A percentile compares a stretch with the other conserved stretches of the same genome.
phyloP scores from a whole-genome alignment of 2,329 filamentous ascomycete genomes.

The Aspergillus neoniger region DNA sequence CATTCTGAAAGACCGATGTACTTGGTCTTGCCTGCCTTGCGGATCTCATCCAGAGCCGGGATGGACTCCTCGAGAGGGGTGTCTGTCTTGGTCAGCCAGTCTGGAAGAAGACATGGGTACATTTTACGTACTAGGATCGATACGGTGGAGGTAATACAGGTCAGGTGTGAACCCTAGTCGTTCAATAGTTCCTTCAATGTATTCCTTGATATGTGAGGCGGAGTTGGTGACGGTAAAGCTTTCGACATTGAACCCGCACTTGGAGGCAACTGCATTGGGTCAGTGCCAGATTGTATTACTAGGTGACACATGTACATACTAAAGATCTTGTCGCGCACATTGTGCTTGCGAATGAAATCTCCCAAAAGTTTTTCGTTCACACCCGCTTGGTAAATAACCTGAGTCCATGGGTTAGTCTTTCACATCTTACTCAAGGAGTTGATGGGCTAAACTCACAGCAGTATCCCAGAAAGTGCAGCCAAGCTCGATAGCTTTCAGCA shows the following conservation, averaged over 20 bases:
- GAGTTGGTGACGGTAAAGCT: constrained; percentile 47
- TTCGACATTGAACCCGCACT: constrained; percentile 48
- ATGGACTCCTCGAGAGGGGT: constrained; percentile 54
- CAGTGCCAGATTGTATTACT: not conserved
- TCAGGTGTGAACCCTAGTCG: constrained; percentile 52
- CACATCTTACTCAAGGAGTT: not conserved
- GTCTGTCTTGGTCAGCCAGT: constrained; percentile 23
- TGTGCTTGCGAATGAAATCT: constrained; percentile 55
- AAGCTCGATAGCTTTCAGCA: constrained; percentile 52
- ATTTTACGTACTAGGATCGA: constrained; percentile 44
- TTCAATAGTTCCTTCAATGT: constrained; percentile 54
- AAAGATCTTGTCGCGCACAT: constrained; percentile 54
- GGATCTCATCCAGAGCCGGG: constrained; percentile 49
- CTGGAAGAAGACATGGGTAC: too few relatives aligned
- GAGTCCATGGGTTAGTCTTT: not conserved
- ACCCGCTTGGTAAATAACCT: constrained; percentile 51
- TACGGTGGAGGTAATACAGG: constrained; percentile 49
- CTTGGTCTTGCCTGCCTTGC: constrained; percentile 51
- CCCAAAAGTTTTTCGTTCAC: constrained; percentile 55
- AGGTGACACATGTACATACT: constrained; percentile 30
- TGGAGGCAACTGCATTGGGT: constrained; percentile 47
- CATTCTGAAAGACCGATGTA: constrained; percentile 54
- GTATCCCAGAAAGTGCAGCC: constrained; percentile 53
- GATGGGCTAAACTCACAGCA: constrained; percentile 35
- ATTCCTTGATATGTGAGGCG: constrained; percentile 49